Evolutionary conservation across 306 rosid genomes (phyloP).

Genomic region (Cicer arietinum): DNA sequence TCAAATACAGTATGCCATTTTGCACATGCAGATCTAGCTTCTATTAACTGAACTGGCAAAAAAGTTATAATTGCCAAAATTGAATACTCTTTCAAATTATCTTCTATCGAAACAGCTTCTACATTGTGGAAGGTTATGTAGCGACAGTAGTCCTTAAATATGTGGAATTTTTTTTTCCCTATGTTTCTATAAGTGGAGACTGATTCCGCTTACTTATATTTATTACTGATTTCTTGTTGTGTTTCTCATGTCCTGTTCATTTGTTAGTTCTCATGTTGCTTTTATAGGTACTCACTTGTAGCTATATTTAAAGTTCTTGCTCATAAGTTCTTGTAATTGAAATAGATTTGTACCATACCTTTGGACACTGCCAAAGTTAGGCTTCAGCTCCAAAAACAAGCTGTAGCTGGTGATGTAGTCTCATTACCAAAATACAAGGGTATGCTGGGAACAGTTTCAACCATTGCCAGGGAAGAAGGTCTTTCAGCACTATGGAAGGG

Average conservation of each 20-base stretch:
- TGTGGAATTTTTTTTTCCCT: constrained; percentile 2
- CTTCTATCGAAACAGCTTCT: not conserved
- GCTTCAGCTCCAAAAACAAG: constrained; percentile 96
- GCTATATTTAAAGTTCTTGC: constrained; percentile 13
- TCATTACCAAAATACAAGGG: constrained; percentile 91
- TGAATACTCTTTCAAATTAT: not conserved
- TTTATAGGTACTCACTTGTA: constrained; percentile 26
- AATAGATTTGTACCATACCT: constrained; percentile 88
- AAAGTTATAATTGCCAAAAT: not conserved
- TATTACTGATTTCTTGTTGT: constrained; percentile 1
- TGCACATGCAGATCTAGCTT: constrained; percentile 1
- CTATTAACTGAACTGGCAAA: not conserved
- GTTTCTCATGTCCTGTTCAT: constrained; percentile 27
- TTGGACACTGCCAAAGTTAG: constrained; percentile 99
- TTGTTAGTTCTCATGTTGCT: constrained; percentile 26
- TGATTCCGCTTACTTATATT: constrained; percentile 9
- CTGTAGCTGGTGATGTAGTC: constrained; percentile 63
- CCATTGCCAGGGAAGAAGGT: constrained; percentile 97
- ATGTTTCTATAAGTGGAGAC: not conserved
- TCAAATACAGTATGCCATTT: not conserved
- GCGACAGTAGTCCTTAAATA: not conserved
- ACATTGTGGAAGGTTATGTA: not conserved
- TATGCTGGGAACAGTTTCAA: constrained; percentile 88
- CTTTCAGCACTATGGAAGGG: constrained; percentile 93
- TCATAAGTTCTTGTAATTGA: constrained; percentile 41